Evolutionary conservation across 208 protist species (phyloP).

Genomic region (Leishmania guyanensis): DNA sequence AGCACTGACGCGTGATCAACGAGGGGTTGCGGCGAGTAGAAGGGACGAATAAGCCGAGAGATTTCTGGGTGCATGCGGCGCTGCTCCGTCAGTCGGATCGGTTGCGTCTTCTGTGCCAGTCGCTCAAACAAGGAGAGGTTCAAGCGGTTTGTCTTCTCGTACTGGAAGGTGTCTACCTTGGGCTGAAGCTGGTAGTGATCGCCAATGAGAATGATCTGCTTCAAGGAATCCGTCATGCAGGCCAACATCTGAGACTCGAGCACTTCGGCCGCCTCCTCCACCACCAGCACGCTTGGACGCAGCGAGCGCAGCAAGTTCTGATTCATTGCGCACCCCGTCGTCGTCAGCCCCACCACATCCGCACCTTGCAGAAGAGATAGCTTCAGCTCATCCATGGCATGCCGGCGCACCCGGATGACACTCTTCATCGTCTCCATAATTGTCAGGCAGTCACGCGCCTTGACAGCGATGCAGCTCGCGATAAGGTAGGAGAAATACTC

Average conservation of each 20-base stretch:
- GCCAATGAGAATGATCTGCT: constrained; percentile 92
- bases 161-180: constrained; percentile 90
- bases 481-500: constrained; percentile 90
- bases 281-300: constrained; percentile 85
- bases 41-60: constrained; percentile 82
- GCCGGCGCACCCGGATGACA: constrained; percentile 73
- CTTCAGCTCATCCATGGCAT: constrained; percentile 83
- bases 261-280: constrained; percentile 95
- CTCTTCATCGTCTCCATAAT: constrained; percentile 81
- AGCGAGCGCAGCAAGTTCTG: constrained; percentile 86
- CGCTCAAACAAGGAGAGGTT: constrained; percentile 93
- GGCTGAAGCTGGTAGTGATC: constrained; percentile 94
- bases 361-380: constrained; percentile 76
- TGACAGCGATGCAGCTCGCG: constrained; percentile 63
- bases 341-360: constrained; percentile 94
- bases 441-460: constrained; percentile 71
- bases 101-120: constrained; percentile 44
- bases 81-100: constrained; percentile 88
- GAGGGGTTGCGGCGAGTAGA: constrained; percentile 72
- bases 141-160: constrained; percentile 86
- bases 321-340: constrained; percentile 92
- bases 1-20: constrained; percentile 63
- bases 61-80: constrained; percentile 90
- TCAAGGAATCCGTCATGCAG: constrained; percentile 90
- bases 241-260: constrained; percentile 92